Percentiles rank a stretch among this genome's conserved stretches.
Conservation (phyloP, 345 rosid genomes). For the Salix dunnii region DNA sequence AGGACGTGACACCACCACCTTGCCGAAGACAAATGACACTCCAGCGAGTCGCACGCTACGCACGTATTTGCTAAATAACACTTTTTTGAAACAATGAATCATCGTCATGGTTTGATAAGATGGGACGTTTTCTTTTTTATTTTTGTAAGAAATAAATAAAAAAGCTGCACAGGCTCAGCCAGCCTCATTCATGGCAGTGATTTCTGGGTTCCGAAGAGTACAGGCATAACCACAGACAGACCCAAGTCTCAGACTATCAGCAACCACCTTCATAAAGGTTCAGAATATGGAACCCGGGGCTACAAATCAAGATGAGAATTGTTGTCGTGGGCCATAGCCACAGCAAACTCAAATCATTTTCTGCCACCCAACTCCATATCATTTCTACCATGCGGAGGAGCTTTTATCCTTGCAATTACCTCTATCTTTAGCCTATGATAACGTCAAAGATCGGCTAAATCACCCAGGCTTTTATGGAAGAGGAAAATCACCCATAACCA, state of each 20-base stretch:
- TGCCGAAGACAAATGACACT: neutral
- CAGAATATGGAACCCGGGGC: neutral
- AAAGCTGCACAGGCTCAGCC: too few species aligned
- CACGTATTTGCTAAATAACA: neutral
- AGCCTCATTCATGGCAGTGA: neutral
- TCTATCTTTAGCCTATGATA: neutral
- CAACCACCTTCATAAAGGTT: neutral
- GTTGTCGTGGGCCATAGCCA: neutral
- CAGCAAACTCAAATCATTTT: neutral
- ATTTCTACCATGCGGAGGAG: neutral
- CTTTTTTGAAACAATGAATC: neutral
- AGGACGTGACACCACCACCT: neutral
- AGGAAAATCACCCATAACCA: neutral
- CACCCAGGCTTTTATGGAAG: neutral
- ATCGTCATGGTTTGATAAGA: too few species aligned
- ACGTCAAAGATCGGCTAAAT: neutral
- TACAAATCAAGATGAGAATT: neutral
- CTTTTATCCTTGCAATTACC: neutral
- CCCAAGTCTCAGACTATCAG: neutral
- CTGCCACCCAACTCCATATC: conserved; percentile 7
- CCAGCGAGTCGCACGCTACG: neutral
- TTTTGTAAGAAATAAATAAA: too few species aligned
- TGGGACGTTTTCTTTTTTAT: neutral
- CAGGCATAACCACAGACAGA: neutral
- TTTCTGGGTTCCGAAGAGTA: neutral